phyloP scores from a whole-genome alignment of 2,329 filamentous ascomycete species.

The Aureobasidium sp. region DNA sequence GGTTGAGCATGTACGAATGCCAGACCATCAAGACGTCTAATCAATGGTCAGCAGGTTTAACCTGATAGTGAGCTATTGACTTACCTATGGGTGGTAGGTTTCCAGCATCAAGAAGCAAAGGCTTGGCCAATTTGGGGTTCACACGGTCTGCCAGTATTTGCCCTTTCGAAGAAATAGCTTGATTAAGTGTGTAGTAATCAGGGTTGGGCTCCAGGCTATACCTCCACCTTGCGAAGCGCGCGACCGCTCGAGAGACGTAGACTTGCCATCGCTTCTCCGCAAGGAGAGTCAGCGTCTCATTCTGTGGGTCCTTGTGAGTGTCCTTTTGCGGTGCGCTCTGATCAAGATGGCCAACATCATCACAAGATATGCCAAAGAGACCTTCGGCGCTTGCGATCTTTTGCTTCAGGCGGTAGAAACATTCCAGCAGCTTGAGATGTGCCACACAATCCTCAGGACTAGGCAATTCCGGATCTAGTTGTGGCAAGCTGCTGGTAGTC shows the following conservation, averaged over 20 bases:
- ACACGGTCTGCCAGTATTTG: not conserved
- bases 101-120: constrained; percentile 26
- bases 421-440: constrained; percentile 66
- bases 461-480: not conserved
- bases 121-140: not conserved
- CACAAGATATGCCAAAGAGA: constrained; percentile 49
- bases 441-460: constrained; percentile 54
- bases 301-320: constrained; percentile 29
- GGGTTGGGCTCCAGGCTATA: constrained; percentile 27
- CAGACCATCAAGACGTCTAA: constrained; percentile 70
- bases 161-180: not conserved
- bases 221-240: constrained; percentile 65
- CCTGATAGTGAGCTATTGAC: constrained; percentile 18
- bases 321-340: not conserved
- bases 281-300: constrained; percentile 42
- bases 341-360: constrained; percentile 14
- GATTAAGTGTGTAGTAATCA: not conserved
- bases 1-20: constrained; percentile 75
- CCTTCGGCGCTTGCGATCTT: constrained; percentile 60
- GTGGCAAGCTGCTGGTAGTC: constrained; percentile 23
- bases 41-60: constrained; percentile 21
- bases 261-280: constrained; percentile 69
- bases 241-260: constrained; percentile 60
- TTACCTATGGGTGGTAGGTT: constrained; percentile 55
- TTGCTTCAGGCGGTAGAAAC: constrained; percentile 61